Base-by-base conservation (phyloP, 2,329 filamentous ascomycete genomes). In the Hymenoscyphus albidus region DNA sequence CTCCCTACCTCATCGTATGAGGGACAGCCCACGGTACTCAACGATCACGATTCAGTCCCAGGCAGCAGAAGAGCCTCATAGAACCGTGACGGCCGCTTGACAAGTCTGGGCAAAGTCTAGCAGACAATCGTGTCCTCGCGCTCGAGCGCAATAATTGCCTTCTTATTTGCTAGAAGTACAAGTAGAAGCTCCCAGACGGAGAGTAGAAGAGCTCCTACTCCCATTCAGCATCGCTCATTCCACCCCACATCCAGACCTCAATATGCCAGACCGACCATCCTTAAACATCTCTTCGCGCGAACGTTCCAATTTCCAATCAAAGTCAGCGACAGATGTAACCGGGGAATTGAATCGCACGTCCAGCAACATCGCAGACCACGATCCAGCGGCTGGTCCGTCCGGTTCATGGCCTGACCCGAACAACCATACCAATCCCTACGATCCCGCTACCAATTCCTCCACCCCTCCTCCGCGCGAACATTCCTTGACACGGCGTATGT, bases 301-400 rank as follows among this genome's bases (percentile, higher is more conserved):
- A 58, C 73, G 70, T 77, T 70, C 80, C 38, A 81, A 77, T 67
- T 82, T 82, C 69, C 76, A 78, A 59, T 73, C 79, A 22, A 75
- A 77, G 18, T 77, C 79, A 27, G 80, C 81, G 27, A 75, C 73
- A 59, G 81, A 82, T 69, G 76, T 78, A 61, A 75, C 76, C 54
- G 76, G 77, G 62, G 78, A 80, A 64, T 71, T 82, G 63, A 76
- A 77, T 62, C 75, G 80, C 58, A 76, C 78, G 14, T 74, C 65
- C 44, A 77, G 75, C 40, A 64, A 65, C 13, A 18, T 65, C 16
- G 62, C 64, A 31, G 67, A 70, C 44, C 48, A 64, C 27, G 42
- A 65, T 18, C 58, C 58, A 27, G 54, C 9, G n/a, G 31, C 16
- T 13, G 38, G 39, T 6, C 40, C 27, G 38, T 51, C 31, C 38